These are phyloP conservation scores for Cinchona pubescens DNA, from an alignment of 257 asterid species.

Conservation along the genomic window DNA sequence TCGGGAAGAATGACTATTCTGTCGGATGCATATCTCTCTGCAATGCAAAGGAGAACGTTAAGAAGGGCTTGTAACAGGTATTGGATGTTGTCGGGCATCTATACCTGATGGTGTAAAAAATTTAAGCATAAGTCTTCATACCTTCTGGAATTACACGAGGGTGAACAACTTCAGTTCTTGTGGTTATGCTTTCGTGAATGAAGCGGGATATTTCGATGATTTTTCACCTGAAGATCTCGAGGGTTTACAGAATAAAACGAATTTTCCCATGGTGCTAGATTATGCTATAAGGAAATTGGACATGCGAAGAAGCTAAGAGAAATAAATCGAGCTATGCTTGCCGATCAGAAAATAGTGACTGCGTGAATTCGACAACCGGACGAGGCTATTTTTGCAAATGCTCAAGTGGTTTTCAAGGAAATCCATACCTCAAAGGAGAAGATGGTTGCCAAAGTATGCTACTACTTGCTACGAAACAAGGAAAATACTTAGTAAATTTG, in stretches of 20 bases:
- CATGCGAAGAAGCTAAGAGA: conserved; percentile 21
- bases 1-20: background rate
- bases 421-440: conserved; percentile 30
- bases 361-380: conserved; percentile 19
- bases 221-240: conserved; percentile 27
- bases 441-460: conserved; percentile 38
- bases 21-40: conserved; percentile 30
- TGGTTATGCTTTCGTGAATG: conserved; percentile 35
- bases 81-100: conserved; percentile 37
- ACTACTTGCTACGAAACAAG: background rate
- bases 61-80: conserved; percentile 21
- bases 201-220: conserved; percentile 13
- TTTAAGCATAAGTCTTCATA: conserved; percentile 7
- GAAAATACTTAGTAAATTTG: too few relatives aligned
- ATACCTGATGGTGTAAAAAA: conserved; percentile 25
- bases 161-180: conserved; percentile 25
- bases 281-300: conserved; percentile 28
- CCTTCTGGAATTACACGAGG: conserved; percentile 18
- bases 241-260: background rate
- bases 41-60: conserved; percentile 4
- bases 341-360: conserved; percentile 19
- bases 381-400: conserved; percentile 28
- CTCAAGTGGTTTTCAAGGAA: conserved; percentile 31
- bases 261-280: conserved; percentile 32
- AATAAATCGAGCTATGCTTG: conserved; percentile 28